Conservation (phyloP, 768 basidiomycete genomes). For the Tricholomella constricta region DNA sequence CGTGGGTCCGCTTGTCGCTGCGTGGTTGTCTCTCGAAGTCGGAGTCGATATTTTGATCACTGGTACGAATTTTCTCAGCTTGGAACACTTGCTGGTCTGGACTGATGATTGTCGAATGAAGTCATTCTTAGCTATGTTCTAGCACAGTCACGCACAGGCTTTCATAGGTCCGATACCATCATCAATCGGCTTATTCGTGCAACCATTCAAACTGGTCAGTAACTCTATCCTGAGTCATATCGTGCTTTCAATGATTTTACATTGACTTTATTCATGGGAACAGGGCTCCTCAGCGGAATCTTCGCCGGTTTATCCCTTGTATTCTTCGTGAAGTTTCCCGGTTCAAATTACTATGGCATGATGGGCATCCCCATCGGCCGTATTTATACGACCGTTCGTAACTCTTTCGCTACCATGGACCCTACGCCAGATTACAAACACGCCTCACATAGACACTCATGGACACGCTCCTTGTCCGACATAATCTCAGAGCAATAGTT, state of each 20-base stretch:
- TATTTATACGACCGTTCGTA: slow-evolving; percentile 35
- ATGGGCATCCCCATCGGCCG: slow-evolving; percentile 38
- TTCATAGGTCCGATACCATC: slow-evolving; percentile 32
- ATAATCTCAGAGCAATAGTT: slow-evolving; percentile 9
- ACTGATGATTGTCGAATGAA: too few species aligned
- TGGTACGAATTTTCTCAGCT: too few species aligned
- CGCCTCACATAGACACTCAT: slow-evolving; percentile 19
- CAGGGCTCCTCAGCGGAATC: too few species aligned
- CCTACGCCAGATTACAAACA: too few species aligned
- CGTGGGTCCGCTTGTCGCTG: slow-evolving; percentile 11
- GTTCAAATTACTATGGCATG: slow-evolving; percentile 31
- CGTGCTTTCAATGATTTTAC: too few species aligned
- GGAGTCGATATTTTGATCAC: slow-evolving; percentile 16
- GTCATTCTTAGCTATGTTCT: slow-evolving; percentile 22
- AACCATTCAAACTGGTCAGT: slow-evolving; percentile 37
- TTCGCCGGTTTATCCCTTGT: too few species aligned
- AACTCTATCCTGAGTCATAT: too few species aligned
- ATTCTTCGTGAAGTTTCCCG: slow-evolving; percentile 21
- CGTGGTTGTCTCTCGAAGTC: slow-evolving; percentile 21
- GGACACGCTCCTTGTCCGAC: slow-evolving; percentile 18
- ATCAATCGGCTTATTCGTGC: slow-evolving; percentile 35
- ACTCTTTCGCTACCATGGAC: too few species aligned
- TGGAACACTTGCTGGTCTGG: too few species aligned
- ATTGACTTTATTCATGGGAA: too few species aligned
- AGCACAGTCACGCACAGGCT: slow-evolving; percentile 31